Evolutionary conservation across 1,139 yeast genomes (phyloP).

Genomic region (Ogataea hybrid): DNA sequence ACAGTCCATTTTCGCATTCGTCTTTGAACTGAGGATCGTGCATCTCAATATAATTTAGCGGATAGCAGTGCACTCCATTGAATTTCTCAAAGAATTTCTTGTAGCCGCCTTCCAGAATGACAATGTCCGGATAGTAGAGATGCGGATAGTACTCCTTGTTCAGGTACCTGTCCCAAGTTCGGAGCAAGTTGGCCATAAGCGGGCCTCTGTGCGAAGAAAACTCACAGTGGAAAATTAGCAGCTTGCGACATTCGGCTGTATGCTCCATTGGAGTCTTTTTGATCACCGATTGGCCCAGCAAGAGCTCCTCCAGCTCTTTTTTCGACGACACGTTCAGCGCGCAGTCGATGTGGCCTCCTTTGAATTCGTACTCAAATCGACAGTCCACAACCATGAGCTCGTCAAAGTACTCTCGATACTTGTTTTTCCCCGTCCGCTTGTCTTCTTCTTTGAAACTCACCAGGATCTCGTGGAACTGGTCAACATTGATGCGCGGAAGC

Average conservation of each 20-base stretch:
- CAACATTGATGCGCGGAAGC: slow-evolving; percentile 70
- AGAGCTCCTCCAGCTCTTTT: slow-evolving; percentile 56
- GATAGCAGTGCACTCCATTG: slow-evolving; percentile 53
- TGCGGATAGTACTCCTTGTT: slow-evolving; percentile 78
- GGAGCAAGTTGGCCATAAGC: slow-evolving; percentile 78
- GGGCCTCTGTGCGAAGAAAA: slow-evolving; percentile 93
- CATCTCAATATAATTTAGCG: slow-evolving; percentile 86
- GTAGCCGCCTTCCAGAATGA: slow-evolving; percentile 90
- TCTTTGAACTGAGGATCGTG: slow-evolving; percentile 65
- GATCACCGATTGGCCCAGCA: slow-evolving; percentile 32
- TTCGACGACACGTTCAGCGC: slow-evolving; percentile 79
- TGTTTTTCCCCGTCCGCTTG: slow-evolving; percentile 9
- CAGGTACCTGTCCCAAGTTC: slow-evolving; percentile 75
- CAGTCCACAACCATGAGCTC: slow-evolving; percentile 74
- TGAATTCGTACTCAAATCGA: slow-evolving; percentile 85
- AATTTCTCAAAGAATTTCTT: slow-evolving; percentile 64
- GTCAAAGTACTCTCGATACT: slow-evolving; percentile 53
- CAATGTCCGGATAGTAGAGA: slow-evolving; percentile 82
- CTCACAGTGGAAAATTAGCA: slow-evolving; percentile 90
- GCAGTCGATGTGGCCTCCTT: slow-evolving; percentile 87
- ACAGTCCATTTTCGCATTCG: slow-evolving; percentile 71
- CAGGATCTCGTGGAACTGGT: slow-evolving; percentile 61
- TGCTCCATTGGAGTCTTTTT: slow-evolving; percentile 22
- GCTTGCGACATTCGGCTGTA: slow-evolving; percentile 32
- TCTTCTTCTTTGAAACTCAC: slow-evolving; percentile 39